Conservation (phyloP, 805 yeast species). For the Barnettozyma pratensis region DNA sequence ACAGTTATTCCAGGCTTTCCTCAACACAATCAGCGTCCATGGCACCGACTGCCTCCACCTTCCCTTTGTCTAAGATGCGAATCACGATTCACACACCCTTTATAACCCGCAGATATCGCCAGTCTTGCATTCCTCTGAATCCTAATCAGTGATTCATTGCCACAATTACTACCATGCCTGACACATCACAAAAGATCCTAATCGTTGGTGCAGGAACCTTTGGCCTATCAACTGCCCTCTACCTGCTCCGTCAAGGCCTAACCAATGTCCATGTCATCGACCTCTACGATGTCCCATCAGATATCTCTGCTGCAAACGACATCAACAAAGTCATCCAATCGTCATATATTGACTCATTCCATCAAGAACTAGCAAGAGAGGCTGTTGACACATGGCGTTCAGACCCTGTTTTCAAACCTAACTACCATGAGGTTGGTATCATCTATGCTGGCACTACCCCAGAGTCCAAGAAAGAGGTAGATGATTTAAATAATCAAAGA, state of each 20-base stretch:
- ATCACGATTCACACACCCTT: too few relatives aligned
- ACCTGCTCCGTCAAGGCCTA: conserved; percentile 34
- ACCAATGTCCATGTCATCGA: conserved; percentile 33
- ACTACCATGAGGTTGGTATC: not conserved
- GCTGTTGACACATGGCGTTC: not conserved
- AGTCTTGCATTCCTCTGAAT: too few relatives aligned
- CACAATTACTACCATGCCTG: too few relatives aligned
- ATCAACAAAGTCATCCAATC: conserved; percentile 36
- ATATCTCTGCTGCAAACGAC: conserved; percentile 35
- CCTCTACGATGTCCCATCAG: conserved; percentile 26
- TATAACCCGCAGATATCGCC: too few relatives aligned
- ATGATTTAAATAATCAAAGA: not conserved
- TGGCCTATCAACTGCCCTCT: conserved; percentile 46
- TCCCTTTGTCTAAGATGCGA: too few relatives aligned
- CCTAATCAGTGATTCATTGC: too few relatives aligned
- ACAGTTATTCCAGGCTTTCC: too few relatives aligned
- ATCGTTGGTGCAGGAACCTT: conserved; percentile 53
- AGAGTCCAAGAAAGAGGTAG: not conserved
- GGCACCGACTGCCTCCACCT: too few relatives aligned
- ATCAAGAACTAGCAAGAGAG: not conserved
- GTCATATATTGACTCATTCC: conserved; percentile 27
- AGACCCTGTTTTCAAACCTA: not conserved
- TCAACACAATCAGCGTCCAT: too few relatives aligned
- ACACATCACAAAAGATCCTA: conserved; percentile 25
- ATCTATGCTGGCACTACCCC: not conserved